Evolutionary conservation across 495 filamentous ascomycete species (phyloP).

Genomic region (Penicillium verhagenii): DNA sequence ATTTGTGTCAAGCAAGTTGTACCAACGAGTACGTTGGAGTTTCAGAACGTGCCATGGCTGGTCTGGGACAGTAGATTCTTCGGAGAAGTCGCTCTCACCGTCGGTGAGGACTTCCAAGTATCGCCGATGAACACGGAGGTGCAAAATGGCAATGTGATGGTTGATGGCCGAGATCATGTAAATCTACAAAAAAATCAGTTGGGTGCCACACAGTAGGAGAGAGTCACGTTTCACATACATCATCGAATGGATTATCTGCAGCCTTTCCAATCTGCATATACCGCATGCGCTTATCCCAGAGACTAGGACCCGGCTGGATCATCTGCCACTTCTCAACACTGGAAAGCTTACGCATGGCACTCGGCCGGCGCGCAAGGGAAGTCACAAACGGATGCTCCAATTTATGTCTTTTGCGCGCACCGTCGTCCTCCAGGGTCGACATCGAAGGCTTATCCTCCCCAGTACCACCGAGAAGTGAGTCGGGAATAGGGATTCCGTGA

Average conservation of each 20-base stretch:
- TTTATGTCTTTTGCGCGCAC: conserved; percentile 43
- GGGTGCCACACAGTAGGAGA: neutral
- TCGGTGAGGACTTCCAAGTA: conserved; percentile 58
- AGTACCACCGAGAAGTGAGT: conserved; percentile 26
- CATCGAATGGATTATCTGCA: conserved; percentile 47
- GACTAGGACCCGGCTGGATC: conserved; percentile 58
- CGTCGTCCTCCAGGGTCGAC: conserved; percentile 17
- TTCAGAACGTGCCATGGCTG: conserved; percentile 63
- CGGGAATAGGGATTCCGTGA: conserved; percentile 24
- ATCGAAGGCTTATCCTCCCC: conserved; percentile 11
- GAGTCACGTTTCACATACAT: conserved; percentile 44
- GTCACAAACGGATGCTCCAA: conserved; percentile 38
- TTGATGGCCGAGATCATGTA: conserved; percentile 81
- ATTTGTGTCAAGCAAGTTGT: conserved; percentile 65
- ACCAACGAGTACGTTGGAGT: conserved; percentile 73
- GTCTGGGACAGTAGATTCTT: conserved; percentile 46
- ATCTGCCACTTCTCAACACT: conserved; percentile 47
- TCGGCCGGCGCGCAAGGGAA: conserved; percentile 28
- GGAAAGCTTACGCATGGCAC: conserved; percentile 33
- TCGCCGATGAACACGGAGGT: conserved; percentile 66
- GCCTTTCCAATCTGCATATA: conserved; percentile 73
- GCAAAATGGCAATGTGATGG: conserved; percentile 76
- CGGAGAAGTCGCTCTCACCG: conserved; percentile 27
- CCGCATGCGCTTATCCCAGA: conserved; percentile 75
- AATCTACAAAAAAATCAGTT: conserved; percentile 50